Base-by-base conservation (phyloP, 1,139 yeast species). In the Magnusiomyces tetraspermus region DNA sequence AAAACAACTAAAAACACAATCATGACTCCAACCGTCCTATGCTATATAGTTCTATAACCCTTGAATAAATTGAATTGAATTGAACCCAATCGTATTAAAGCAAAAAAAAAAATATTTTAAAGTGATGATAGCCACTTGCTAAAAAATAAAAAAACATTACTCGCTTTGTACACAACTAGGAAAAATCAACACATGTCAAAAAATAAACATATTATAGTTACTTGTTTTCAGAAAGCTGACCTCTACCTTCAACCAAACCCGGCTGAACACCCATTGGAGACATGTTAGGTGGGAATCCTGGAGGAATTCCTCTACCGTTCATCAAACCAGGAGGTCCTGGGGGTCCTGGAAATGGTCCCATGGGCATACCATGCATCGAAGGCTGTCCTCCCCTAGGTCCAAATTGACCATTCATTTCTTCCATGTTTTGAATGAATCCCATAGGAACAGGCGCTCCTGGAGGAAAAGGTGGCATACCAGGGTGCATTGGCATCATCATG, bases 401-500 rank as follows among this genome's bases (percentile, higher is more conserved):
- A 38, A 38, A 19, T 15, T 38, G 42, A 24, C 24, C 42, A 38
- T 38, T 38, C 23, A 38, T 38, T 43, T 30, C 46, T 21, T 38
- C 42, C 42, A 38, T 42, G 17, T 15, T 19, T n/a, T 3, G 31
- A 15, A n/a, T 22, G 17, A 26, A 42, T 4, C 19, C 28, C 45
- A 23, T 24, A 19, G 45, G 45, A 4, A 42, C 24, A 4, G 38
- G 38, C 3, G 31, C 31, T 8, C 45, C 28, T 42, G 45, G 45
- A 17, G 44, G 44, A 23, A 28, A 28, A 3, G 37, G 43, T 8
- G 48, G 48, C 28, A 45, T 31, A 10, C 40, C 40, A 23, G 48
- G 38, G 19, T 26, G 40, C 5, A 24, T 30, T 21, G 26, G 28
- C 40, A 33, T 31, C 48, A 45, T 45, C 10, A 33, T 33, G 4